Percentiles rank a stretch among this genome's conserved stretches.
These are phyloP conservation scores for Phytophthora agathidicida DNA, from an alignment of 352 stramenopile species.

Conservation along the genomic window DNA sequence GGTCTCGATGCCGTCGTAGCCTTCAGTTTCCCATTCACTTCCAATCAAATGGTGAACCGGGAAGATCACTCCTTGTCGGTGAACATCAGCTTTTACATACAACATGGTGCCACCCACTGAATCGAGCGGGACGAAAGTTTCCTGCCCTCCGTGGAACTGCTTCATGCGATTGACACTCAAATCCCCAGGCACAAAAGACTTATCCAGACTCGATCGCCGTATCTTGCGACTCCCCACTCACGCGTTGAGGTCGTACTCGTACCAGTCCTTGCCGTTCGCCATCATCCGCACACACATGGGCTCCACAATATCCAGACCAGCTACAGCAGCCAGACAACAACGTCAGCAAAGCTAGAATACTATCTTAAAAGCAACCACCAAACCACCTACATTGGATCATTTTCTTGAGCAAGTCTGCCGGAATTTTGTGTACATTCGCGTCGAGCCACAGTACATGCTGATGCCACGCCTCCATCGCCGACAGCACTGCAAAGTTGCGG, in stretches of 20 bases:
- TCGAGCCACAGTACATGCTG: slow-evolving; percentile 48
- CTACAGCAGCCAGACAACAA: slow-evolving; percentile 7
- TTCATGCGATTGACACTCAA: slow-evolving; percentile 22
- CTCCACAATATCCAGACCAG: slow-evolving; percentile 28
- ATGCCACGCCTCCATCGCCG: slow-evolving; percentile 42
- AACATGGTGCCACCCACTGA: slow-evolving; percentile 57
- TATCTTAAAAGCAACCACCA: background rate
- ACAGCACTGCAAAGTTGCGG: slow-evolving; percentile 43
- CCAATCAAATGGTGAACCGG: slow-evolving; percentile 48
- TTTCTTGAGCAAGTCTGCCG: slow-evolving; percentile 27
- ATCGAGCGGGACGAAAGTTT: slow-evolving; percentile 38
- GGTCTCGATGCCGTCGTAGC: slow-evolving; percentile 58
- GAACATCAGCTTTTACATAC: slow-evolving; percentile 51
- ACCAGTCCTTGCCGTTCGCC: slow-evolving; percentile 18
- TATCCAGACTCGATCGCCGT: slow-evolving; percentile 10
- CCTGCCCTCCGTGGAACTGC: slow-evolving; percentile 10
- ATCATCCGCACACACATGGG: slow-evolving; percentile 33
- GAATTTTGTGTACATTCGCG: slow-evolving; percentile 37
- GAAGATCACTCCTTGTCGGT: slow-evolving; percentile 55
- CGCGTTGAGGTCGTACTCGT: slow-evolving; percentile 35
- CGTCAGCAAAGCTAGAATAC: background rate
- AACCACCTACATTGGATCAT: slow-evolving; percentile 35
- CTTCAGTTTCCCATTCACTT: slow-evolving; percentile 43
- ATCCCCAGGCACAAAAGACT: slow-evolving; percentile 23
- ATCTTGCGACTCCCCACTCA: slow-evolving; percentile 25